Conservation (phyloP, 1,284 basidiomycete species). For the Hemileia vastatrix region DNA sequence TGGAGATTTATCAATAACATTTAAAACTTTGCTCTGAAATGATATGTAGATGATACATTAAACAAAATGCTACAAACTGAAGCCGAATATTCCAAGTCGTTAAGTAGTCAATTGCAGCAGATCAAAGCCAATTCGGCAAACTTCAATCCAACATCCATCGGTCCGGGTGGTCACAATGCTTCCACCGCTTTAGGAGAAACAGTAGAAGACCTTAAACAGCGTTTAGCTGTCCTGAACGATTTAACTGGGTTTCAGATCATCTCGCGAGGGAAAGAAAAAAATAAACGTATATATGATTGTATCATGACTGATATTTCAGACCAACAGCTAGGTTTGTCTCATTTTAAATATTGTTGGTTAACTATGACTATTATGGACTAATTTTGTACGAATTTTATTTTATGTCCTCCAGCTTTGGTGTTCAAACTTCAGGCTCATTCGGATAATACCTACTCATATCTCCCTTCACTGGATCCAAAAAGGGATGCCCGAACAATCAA, state of each 20-base stretch:
- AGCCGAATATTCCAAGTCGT: slow-evolving; percentile 13
- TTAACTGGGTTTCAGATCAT: slow-evolving; percentile 19
- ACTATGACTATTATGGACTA: background rate
- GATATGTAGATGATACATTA: background rate
- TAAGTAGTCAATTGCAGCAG: slow-evolving; percentile 20
- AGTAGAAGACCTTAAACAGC: slow-evolving; percentile 10
- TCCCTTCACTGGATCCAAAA: slow-evolving; percentile 7
- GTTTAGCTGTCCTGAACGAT: slow-evolving; percentile 9
- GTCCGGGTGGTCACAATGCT: too few species aligned
- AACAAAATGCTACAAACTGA: slow-evolving; percentile 18
- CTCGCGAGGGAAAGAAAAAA: background rate
- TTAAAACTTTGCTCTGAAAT: background rate
- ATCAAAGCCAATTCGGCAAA: too few species aligned
- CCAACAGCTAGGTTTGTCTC: slow-evolving; percentile 4
- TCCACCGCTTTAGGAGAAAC: too few species aligned
- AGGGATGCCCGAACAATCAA: slow-evolving; percentile 11
- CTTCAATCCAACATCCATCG: too few species aligned
- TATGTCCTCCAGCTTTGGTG: slow-evolving; percentile 3
- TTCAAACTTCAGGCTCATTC: slow-evolving; percentile 22
- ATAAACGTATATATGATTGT: slow-evolving; percentile 12
- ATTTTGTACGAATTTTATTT: background rate
- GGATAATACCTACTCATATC: slow-evolving; percentile 11
- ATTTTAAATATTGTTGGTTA: background rate
- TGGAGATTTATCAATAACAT: background rate
- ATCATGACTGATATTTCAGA: slow-evolving; percentile 11